Evolutionary conservation across 495 filamentous ascomycete species (phyloP).

Genomic region (Talaromyces proteolyticus): DNA sequence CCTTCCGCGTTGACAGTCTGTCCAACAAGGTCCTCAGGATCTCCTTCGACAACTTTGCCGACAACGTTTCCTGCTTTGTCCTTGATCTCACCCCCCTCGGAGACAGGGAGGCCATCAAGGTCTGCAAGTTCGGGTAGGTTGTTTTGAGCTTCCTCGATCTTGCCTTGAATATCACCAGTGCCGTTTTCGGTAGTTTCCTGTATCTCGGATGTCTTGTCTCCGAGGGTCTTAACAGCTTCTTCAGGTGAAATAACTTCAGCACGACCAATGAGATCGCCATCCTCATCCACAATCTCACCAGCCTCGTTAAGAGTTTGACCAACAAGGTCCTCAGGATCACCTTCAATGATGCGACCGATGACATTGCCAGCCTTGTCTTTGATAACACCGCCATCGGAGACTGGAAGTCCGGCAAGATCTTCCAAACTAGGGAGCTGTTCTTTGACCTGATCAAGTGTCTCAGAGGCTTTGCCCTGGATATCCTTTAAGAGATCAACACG

Average conservation of each 20-base stretch:
- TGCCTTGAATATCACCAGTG: conserved; percentile 8
- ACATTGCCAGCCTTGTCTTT: conserved; percentile 48
- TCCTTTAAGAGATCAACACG: conserved; percentile 35
- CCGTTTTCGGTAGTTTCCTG: conserved; percentile 19
- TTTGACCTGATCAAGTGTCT: conserved; percentile 21
- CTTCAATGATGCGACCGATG: conserved; percentile 54
- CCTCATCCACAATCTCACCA: conserved; percentile 59
- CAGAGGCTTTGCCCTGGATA: conserved; percentile 14
- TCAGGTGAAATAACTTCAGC: conserved; percentile 45
- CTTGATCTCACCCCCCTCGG: conserved; percentile 52
- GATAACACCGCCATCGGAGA: conserved; percentile 52
- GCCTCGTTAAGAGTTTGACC: conserved; percentile 55
- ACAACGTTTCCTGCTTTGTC: conserved; percentile 49
- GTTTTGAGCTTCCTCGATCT: conserved; percentile 18
- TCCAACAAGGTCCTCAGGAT: conserved; percentile 33
- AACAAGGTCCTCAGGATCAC: conserved; percentile 54
- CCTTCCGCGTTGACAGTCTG: conserved; percentile 17
- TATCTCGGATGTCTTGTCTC: conserved; percentile 1
- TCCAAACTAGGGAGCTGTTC: conserved; percentile 34
- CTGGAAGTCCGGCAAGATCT: conserved; percentile 50
- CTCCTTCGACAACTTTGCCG: conserved; percentile 55
- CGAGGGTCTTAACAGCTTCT: conserved; percentile 23
- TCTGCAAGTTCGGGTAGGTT: conserved; percentile 38
- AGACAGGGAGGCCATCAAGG: conserved; percentile 51
- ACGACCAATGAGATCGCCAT: conserved; percentile 56